These are phyloP conservation scores for Luffa aegyptiaca DNA, from an alignment of 306 rosid genomes.

Conservation along the genomic window DNA sequence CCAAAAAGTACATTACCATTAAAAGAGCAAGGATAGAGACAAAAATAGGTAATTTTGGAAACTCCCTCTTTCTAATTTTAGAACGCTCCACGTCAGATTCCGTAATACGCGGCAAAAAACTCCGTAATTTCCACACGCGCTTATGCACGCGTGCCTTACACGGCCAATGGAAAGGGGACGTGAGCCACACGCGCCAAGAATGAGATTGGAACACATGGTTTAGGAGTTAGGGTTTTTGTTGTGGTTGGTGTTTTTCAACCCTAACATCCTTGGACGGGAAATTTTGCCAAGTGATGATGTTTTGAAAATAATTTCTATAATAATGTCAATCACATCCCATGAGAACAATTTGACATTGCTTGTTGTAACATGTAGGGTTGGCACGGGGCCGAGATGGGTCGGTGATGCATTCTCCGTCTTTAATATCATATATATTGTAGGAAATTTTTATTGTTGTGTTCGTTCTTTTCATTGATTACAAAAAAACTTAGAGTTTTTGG, in stretches of 20 bases:
- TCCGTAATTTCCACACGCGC: not conserved
- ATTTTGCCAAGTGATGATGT: not conserved
- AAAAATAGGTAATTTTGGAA: not conserved
- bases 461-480: accelerated
- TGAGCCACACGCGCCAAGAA: not conserved
- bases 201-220: not conserved
- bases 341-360: not conserved
- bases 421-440: not conserved
- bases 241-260: not conserved
- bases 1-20: not conserved
- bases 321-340: not conserved
- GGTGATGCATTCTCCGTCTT: not conserved
- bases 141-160: not conserved
- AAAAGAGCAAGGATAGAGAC: not conserved
- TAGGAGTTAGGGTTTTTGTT: not conserved
- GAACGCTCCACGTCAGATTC: not conserved
- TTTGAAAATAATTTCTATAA: not conserved
- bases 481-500: not conserved
- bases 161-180: not conserved
- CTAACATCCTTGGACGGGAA: not conserved
- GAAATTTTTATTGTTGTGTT: not conserved
- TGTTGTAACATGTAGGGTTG: not conserved
- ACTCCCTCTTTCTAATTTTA: not conserved
- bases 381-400: not conserved
- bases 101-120: not conserved